Evolutionary conservation across 495 filamentous ascomycete genomes (phyloP), one percentile per base, ranked within the genome.

Genomic region (Trichoderma reesei): DNA sequence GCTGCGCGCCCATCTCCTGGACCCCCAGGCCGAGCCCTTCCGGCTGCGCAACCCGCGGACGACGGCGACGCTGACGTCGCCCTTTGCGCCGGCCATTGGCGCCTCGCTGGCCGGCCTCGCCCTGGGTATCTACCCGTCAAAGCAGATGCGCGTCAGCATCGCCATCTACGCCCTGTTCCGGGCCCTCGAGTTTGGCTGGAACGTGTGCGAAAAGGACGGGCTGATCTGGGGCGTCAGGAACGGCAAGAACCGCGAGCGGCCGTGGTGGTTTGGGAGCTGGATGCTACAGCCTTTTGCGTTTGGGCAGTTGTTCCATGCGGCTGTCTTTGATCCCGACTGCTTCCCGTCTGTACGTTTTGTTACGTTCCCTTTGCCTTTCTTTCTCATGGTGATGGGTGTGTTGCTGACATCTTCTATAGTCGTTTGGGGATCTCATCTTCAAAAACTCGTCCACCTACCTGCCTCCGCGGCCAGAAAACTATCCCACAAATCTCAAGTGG

Each of bases 231-330:
- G 86, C 48, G 77, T 76, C 70, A 76, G 75, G 66, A 66, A 61
- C 68, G 76, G 68, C 39, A 67, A 65, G 64, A 71, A 73, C 65
- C 70, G 74, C 64, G 70, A 74, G 62, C 78, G 83, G 66, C 89
- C 91, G 7, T 83, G 82, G 85, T 98, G 94, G 94, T 93, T 91
- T 80, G 94, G 93, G 31, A 96, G 91, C 71, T 98, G 93, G 93
- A 79, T 98, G 81, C 76, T 98, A 69, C 92, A 96, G 82, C 94
- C 94, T 0, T 70, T 95, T n/a, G 87, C 91, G 13, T 90, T 86
- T 70, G 94, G 92, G 39, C 94, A 98, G 76, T 79, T 98, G 61
- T 78, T 97, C 62, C 91, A 97, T 74, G 88, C 93, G 2, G 89
- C 92, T 73, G 84, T 97, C 37, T 98, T 97, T 78, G 92, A 98